These are phyloP conservation scores for Zygoascus meyerae DNA, from an alignment of 1,139 yeast genomes.

Conservation along the genomic window DNA sequence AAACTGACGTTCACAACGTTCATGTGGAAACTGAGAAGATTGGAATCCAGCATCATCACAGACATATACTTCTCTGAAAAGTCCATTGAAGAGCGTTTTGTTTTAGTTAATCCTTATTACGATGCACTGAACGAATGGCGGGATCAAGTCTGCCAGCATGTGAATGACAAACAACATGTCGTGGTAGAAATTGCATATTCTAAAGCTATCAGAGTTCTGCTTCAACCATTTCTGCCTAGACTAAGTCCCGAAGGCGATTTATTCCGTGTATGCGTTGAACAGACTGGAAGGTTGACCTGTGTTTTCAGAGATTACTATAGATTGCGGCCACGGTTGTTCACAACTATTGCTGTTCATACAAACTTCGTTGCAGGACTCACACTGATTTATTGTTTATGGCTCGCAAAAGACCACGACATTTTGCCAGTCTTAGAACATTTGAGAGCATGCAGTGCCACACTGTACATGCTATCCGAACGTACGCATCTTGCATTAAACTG, in stretches of 20 bases:
- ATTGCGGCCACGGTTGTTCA: constrained; percentile 51
- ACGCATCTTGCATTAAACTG: constrained; percentile 51
- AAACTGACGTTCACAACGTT: constrained; percentile 45
- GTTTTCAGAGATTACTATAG: constrained; percentile 53
- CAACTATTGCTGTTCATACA: constrained; percentile 56
- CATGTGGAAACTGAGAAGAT: constrained; percentile 46
- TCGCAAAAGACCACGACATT: constrained; percentile 42
- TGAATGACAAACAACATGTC: constrained; percentile 18
- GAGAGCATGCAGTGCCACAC: constrained; percentile 52
- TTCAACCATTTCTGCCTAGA: constrained; percentile 54
- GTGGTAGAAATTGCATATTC: constrained; percentile 49
- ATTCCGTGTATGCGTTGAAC: constrained; percentile 56
- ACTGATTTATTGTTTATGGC: constrained; percentile 54
- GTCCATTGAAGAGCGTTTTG: constrained; percentile 24
- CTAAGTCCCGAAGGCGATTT: constrained; percentile 52
- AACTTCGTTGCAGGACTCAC: constrained; percentile 61
- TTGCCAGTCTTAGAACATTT: constrained; percentile 43
- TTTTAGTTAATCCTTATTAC: constrained; percentile 25
- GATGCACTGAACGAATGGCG: constrained; percentile 22
- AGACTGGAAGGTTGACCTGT: constrained; percentile 59
- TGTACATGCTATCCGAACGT: constrained; percentile 58
- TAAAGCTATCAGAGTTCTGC: constrained; percentile 48
- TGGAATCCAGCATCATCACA: constrained; percentile 53
- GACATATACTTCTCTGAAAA: constrained; percentile 39
- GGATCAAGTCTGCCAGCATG: constrained; percentile 11